Evolutionary conservation across 768 basidiomycete species (phyloP).

Genomic region (Russula compacta): DNA sequence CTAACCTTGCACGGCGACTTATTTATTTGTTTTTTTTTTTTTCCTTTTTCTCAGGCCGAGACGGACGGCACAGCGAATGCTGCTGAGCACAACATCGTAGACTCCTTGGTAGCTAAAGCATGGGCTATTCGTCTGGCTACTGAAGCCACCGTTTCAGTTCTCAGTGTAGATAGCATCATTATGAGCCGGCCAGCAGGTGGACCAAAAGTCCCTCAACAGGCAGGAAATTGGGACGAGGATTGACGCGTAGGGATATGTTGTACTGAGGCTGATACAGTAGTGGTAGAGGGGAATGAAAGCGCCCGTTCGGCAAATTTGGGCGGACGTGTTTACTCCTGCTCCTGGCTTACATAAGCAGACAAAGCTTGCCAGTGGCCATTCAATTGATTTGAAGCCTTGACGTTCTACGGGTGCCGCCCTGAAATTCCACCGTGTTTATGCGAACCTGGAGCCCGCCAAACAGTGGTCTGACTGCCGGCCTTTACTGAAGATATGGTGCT

Average conservation of each 20-base stretch:
- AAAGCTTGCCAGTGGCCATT: neutral
- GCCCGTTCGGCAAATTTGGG: too few relatives aligned
- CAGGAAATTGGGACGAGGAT: slow-evolving; percentile 83
- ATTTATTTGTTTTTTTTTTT: neutral
- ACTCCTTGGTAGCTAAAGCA: slow-evolving; percentile 81
- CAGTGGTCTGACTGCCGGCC: neutral
- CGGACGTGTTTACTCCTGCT: too few relatives aligned
- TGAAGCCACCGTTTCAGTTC: slow-evolving; percentile 82
- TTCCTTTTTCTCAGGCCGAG: slow-evolving; percentile 45
- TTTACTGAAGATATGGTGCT: slow-evolving; percentile 39
- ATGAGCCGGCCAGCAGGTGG: slow-evolving; percentile 92
- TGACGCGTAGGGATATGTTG: slow-evolving; percentile 10
- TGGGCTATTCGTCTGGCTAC: slow-evolving; percentile 90
- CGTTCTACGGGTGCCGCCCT: too few relatives aligned
- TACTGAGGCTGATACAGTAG: neutral
- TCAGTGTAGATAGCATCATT: slow-evolving; percentile 96
- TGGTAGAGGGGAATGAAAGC: neutral
- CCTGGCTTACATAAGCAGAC: neutral
- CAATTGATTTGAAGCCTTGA: neutral
- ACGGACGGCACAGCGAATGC: slow-evolving; percentile 66
- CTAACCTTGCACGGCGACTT: neutral
- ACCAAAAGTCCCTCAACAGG: slow-evolving; percentile 79
- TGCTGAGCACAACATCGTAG: slow-evolving; percentile 59
- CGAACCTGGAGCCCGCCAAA: too few relatives aligned
- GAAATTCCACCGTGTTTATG: too few relatives aligned